Conservation (phyloP, 371 early-diverging fungal species). For the Mucor irregularis region DNA sequence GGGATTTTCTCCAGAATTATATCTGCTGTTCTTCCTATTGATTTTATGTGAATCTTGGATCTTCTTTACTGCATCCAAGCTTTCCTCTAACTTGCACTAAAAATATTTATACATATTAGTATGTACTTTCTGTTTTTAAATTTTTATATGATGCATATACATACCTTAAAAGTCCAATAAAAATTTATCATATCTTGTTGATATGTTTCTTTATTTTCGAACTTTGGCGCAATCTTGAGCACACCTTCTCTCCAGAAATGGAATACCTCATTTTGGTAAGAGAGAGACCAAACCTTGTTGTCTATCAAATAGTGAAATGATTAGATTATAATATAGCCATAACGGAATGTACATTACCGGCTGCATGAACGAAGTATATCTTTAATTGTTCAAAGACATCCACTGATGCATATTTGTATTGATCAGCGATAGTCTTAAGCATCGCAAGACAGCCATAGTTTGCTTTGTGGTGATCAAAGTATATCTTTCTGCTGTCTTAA, state of each 20-base stretch:
- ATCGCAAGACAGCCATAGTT: slow-evolving; percentile 14
- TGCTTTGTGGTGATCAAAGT: slow-evolving; percentile 16
- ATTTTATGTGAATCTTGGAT: slow-evolving; percentile 13
- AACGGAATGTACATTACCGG: slow-evolving; percentile 17
- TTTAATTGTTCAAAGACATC: slow-evolving; percentile 16
- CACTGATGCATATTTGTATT: slow-evolving; percentile 17
- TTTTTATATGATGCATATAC: slow-evolving; percentile 15
- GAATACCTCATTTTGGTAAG: slow-evolving; percentile 12
- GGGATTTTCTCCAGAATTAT: slow-evolving; percentile 15
- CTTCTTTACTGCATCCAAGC: slow-evolving; percentile 13
- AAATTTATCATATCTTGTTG: slow-evolving; percentile 14
- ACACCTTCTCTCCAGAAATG: slow-evolving; percentile 20
- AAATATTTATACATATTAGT: slow-evolving; percentile 12
- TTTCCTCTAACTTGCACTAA: slow-evolving; percentile 18
- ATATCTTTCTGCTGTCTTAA: slow-evolving; percentile 9
- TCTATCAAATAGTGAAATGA: slow-evolving; percentile 15
- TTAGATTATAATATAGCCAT: slow-evolving; percentile 12
- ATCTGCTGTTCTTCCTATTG: slow-evolving; percentile 13
- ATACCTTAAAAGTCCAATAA: slow-evolving; percentile 19
- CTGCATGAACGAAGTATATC: slow-evolving; percentile 16
- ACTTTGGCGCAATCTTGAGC: slow-evolving; percentile 18
- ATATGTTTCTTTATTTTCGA: slow-evolving; percentile 17
- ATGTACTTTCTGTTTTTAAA: slow-evolving; percentile 15
- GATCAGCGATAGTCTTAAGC: slow-evolving; percentile 16
- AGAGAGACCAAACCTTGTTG: slow-evolving; percentile 16